phyloP scores from a whole-genome alignment of 148 eudicot genomes.

The Tetragonia tetragonoides region DNA sequence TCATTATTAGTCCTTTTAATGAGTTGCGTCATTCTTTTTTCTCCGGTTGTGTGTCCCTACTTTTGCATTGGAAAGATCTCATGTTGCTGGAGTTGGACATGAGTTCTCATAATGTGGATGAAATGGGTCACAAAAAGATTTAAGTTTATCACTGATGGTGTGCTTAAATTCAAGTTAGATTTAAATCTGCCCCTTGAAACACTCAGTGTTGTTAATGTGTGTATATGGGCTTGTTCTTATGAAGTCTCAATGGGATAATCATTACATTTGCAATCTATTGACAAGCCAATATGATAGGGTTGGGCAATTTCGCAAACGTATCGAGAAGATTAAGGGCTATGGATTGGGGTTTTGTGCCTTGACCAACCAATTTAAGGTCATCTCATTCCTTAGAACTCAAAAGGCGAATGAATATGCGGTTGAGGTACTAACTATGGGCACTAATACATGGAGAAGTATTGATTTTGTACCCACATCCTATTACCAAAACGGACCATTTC shows the following conservation, averaged over 20 bases:
- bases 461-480: not conserved
- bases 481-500: not conserved
- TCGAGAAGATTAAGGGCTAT: not conserved
- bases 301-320: not conserved
- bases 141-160: not conserved
- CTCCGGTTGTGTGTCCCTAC: not conserved
- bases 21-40: not conserved
- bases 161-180: not conserved
- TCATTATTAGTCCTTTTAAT: slow-evolving; percentile 1
- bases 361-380: not conserved
- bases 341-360: slow-evolving; percentile 8
- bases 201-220: slow-evolving; percentile 2
- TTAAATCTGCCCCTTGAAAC: not conserved
- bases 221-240: slow-evolving; percentile 18
- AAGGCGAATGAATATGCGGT: not conserved
- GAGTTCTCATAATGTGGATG: not conserved
- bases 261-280: slow-evolving; percentile 8
- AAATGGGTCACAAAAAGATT: not conserved
- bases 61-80: not conserved
- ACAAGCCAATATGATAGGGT: not conserved
- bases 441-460: not conserved
- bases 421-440: slow-evolving; percentile 1
- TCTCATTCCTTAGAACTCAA: not conserved
- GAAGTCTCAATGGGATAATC: not conserved
- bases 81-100: not conserved